Evolutionary conservation across 2,329 filamentous ascomycete species (phyloP), one percentile per base, ranked within the genome.

Genomic region (Pseudogymnoascus sp.): DNA sequence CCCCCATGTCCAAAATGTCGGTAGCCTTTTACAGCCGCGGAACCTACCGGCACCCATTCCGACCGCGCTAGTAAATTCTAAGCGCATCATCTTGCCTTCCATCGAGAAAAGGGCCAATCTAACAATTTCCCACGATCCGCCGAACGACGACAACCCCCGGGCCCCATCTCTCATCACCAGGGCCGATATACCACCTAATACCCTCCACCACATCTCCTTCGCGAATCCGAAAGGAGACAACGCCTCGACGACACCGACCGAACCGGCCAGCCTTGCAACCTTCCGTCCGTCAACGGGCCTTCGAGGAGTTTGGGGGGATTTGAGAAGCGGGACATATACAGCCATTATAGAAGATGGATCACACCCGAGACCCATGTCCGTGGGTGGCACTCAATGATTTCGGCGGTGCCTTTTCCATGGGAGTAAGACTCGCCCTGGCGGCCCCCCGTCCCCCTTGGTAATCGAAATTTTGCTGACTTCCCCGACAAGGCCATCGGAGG

Each of bases 311-410:
- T 61, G 31, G 31, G 31, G 57, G 37, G n/a, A 19, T 16, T 37
- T 36, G 57, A 36, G 19, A 37, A 37, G 37, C 31, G 57, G 57
- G 57, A 61, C 19, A 36, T 34, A 61, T 34, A 61, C 41, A 69
- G 65, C 64, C 65, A 71, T 68, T 63, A 71, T 71, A 72, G 63
- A 71, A 70, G 69, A 95, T 96, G 90, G 93, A 99, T 86, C 95
- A 98, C 83, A 90, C 90, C 68, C 86, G 95, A 80, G 95, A 98
- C 79, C 95, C 95, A 68, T 98, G 95, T 79, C 95, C 95, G 64
- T 98, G 89, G 88, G 93, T 98, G 74, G 90, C 95, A 69, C 84
- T 98, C 70, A 96, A 93, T 79, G 95, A 99, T 80, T 98, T 98
- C 76, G 95, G 95, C 68, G 95, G 95, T 79, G 95, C 93, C 65